These are phyloP conservation scores for Lactifluus hygrophoroides DNA, from an alignment of 768 basidiomycete species.

Conservation along the genomic window DNA sequence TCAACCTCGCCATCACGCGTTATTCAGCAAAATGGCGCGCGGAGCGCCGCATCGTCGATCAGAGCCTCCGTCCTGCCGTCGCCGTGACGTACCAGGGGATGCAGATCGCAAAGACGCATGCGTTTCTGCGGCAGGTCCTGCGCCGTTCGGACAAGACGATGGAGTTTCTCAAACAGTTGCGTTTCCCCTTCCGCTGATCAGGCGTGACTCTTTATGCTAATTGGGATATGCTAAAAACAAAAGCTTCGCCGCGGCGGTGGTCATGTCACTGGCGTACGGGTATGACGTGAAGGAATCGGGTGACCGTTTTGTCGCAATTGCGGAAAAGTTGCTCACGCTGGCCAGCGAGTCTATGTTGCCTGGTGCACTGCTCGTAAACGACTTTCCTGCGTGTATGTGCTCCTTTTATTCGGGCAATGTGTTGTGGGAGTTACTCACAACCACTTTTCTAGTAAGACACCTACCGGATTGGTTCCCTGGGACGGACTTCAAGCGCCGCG, in stretches of 20 bases:
- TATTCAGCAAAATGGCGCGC: conserved; percentile 4
- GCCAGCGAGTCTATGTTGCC: conserved; percentile 5
- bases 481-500: conserved; percentile 6
- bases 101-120: conserved; percentile 5
- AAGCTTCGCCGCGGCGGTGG: background rate
- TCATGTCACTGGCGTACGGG: conserved; percentile 8
- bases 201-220: no score
- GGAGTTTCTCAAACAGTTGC: conserved; percentile 5
- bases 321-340: conserved; percentile 1
- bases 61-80: background rate
- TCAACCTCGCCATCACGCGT: conserved; percentile 7
- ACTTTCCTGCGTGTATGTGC: background rate
- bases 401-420: background rate
- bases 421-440: background rate
- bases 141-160: background rate
- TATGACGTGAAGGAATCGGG: conserved; percentile 8
- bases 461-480: conserved; percentile 10
- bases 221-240: no score
- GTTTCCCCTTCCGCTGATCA: background rate
- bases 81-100: background rate
- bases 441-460: background rate
- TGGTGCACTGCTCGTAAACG: background rate
- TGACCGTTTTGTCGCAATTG: conserved; percentile 6
- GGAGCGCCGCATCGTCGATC: conserved; percentile 9
- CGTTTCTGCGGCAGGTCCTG: conserved; percentile 5